Conservation (phyloP, 805 yeast genomes). For the Ogataea neopini region DNA sequence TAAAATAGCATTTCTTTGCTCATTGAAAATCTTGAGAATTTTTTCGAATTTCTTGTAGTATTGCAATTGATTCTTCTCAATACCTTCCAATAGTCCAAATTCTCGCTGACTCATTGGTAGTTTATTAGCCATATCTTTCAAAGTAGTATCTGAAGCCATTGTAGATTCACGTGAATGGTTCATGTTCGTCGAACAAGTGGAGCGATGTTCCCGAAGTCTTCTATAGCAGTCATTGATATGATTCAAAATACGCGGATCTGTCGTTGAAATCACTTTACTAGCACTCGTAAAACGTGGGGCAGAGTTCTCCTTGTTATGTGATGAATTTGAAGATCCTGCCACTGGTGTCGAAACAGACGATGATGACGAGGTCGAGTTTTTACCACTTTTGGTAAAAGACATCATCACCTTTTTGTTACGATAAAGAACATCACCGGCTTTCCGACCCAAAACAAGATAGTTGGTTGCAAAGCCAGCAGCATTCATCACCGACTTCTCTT, state of each 20-base stretch:
- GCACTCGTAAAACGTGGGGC: constrained; percentile 23
- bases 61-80: constrained; percentile 33
- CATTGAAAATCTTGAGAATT: constrained; percentile 26
- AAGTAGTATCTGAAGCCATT: constrained; percentile 40
- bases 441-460: constrained; percentile 64
- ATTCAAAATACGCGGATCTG: constrained; percentile 27
- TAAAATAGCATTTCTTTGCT: constrained; percentile 16
- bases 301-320: constrained; percentile 24
- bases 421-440: constrained; percentile 49
- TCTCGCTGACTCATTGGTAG: constrained; percentile 54
- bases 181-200: constrained; percentile 42
- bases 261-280: constrained; percentile 9
- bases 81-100: constrained; percentile 42
- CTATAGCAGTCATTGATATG: constrained; percentile 34
- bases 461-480: constrained; percentile 79
- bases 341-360: not conserved
- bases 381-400: constrained; percentile 41
- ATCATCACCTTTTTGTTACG: constrained; percentile 46
- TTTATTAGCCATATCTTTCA: constrained; percentile 55
- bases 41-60: constrained; percentile 29
- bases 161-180: constrained; percentile 37
- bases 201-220: constrained; percentile 42
- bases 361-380: not conserved
- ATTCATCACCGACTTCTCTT: constrained; percentile 72
- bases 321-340: not conserved